Conservation (phyloP, 257 asterid species). For the Salvia miltiorrhiza region DNA sequence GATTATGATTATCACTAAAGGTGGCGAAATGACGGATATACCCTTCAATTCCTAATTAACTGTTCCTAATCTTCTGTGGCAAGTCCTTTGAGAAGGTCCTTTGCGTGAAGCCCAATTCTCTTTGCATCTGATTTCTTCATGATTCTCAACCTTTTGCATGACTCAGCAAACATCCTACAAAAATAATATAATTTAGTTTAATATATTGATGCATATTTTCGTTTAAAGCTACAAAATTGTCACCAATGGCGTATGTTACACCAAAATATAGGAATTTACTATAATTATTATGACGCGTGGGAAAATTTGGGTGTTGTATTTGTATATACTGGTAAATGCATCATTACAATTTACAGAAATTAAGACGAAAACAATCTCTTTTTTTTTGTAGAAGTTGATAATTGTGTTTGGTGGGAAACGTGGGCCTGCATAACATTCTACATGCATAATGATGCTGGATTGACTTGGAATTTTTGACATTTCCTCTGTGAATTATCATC, state of each 20-base stretch:
- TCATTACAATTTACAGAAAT: not conserved
- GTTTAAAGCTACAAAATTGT: no score
- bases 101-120: slow-evolving; percentile 44
- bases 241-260: no score
- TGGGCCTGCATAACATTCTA: slow-evolving; percentile 11
- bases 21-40: slow-evolving; percentile 17
- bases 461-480: slow-evolving; percentile 23
- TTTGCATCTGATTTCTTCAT: slow-evolving; percentile 71
- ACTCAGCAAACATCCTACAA: slow-evolving; percentile 70
- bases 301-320: not conserved
- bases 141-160: slow-evolving; percentile 73
- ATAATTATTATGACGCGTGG: no score
- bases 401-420: slow-evolving; percentile 28
- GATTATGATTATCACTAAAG: not conserved
- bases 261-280: no score
- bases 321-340: no score
- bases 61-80: slow-evolving; percentile 29
- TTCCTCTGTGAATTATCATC: slow-evolving; percentile 20
- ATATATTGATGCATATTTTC: not conserved
- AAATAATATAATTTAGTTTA: not conserved
- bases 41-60: slow-evolving; percentile 16
- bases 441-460: slow-evolving; percentile 25
- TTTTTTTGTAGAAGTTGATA: not conserved
- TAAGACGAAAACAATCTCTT: no score
- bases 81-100: slow-evolving; percentile 48